Evolutionary conservation across 2,329 filamentous ascomycete species (phyloP).

Genomic region (Fusarium fujikuroi): DNA sequence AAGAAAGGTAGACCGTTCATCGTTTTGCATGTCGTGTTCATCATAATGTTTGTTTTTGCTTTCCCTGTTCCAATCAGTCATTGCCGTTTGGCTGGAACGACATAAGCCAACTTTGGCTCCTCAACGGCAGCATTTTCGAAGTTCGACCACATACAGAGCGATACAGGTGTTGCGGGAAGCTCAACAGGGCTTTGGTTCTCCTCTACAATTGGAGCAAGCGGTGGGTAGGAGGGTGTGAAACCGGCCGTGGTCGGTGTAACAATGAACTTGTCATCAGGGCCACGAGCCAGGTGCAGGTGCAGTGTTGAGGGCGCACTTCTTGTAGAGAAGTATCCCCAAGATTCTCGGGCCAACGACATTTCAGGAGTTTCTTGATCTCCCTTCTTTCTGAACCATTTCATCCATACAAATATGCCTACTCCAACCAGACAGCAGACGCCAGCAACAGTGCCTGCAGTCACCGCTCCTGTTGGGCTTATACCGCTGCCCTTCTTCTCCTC

Average conservation of each 20-base stretch:
- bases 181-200: conserved; percentile 36
- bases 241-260: conserved; percentile 39
- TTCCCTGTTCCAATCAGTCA: background rate
- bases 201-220: conserved; percentile 1
- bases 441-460: conserved; percentile 40
- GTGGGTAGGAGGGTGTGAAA: conserved; percentile 29
- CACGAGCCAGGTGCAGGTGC: conserved; percentile 35
- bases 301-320: conserved; percentile 29
- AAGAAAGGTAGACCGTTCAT: conserved; percentile 20
- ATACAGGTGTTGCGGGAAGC: conserved; percentile 44
- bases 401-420: conserved; percentile 41
- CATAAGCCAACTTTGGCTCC: conserved; percentile 43
- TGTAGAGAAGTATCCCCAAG: conserved; percentile 39
- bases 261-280: conserved; percentile 42
- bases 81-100: conserved; percentile 33
- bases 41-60: conserved; percentile 9
- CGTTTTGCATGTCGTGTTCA: conserved; percentile 28
- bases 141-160: conserved; percentile 43
- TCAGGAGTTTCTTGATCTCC: conserved; percentile 1
- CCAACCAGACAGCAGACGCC: conserved; percentile 39
- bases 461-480: conserved; percentile 33
- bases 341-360: conserved; percentile 9
- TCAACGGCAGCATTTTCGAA: conserved; percentile 42
- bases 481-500: conserved; percentile 11
- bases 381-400: conserved; percentile 42